Base-by-base conservation (phyloP, 306 rosid genomes). In the Quercus suber region DNA sequence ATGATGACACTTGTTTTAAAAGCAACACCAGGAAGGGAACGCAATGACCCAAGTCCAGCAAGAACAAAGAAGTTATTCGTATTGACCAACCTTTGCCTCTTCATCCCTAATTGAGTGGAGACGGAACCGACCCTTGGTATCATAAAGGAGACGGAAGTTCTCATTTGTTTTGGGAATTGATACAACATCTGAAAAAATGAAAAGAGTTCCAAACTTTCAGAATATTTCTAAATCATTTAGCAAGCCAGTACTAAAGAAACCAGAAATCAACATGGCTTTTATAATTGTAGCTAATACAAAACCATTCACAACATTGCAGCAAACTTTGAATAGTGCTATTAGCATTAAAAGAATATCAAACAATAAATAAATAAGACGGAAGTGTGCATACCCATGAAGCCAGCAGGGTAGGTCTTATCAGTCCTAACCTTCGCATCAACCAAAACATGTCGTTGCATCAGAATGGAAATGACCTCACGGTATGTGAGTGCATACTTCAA, bases 401-500 rank as follows among this genome's bases (percentile, higher is more conserved):
- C 98, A 72, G 92, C 17, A 2, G 97, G 97, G 45, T 89, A 93
- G 0, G 98, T 93, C 90, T 93, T 93, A 56, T 93, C 98, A 2
- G 98, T 93, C 91, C 97, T 91, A 61, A 93, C 98, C 77, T 93
- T 93, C 53, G 80, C 89, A 76, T 93, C 98, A 20, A 93, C 94
- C 69, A 87, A 76, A 30, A 93, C 81, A 80, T 93, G 98, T 0
- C 98, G 89, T 64, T 93, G 98, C 98, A 93, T 93, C 85, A 93
- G 80, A 79, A 93, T 93, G 17, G 97, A 82, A 78, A 89, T 83
- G 69, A 91, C 97, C 63, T 91, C 97, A 73, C 90, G 94, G 85
- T 93, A 93, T 3, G 85, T 88, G 71, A 93, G 84, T 41, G 97
- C 97, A 83, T 91, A 93, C 78, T 89, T 93, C 90, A 93, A 25